Percentiles rank a stretch among this genome's conserved stretches.
Evolutionary conservation across 2,329 filamentous ascomycete species (phyloP).

Genomic region (Ceratocystiopsis sp.): DNA sequence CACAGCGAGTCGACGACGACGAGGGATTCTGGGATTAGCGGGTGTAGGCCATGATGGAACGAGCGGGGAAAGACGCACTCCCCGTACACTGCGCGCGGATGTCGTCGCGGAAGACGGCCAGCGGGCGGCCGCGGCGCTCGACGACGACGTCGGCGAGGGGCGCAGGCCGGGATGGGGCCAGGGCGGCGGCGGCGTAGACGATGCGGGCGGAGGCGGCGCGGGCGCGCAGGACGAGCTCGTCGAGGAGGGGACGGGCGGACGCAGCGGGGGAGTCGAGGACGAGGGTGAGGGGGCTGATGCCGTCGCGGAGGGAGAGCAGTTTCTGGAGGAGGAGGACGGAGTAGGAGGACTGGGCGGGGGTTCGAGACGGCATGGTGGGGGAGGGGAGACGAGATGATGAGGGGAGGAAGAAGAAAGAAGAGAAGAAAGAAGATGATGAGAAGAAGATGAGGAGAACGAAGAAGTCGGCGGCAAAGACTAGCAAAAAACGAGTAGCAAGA

Average conservation of each 20-base stretch:
- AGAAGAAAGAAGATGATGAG: neutral
- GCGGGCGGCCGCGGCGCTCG: constrained; percentile 40
- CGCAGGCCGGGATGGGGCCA: constrained; percentile 52
- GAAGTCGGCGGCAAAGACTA: neutral
- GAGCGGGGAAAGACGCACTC: too few relatives aligned
- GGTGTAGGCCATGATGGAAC: too few relatives aligned
- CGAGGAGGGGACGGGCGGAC: constrained; percentile 49
- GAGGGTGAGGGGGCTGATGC: constrained; percentile 71
- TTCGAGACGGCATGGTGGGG: constrained; percentile 10
- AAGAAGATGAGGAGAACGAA: neutral
- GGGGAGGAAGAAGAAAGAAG: neutral
- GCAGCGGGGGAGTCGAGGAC: constrained; percentile 77
- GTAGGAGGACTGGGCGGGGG: constrained; percentile 12
- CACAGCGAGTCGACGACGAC: constrained; percentile 71
- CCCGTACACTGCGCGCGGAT: constrained; percentile 19
- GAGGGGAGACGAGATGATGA: neutral
- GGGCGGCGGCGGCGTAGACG: constrained; percentile 49
- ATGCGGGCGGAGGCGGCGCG: constrained; percentile 55
- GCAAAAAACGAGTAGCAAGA: too few relatives aligned
- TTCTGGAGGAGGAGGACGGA: constrained; percentile 14
- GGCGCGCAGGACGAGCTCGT: constrained; percentile 59
- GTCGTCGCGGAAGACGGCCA: constrained; percentile 40
- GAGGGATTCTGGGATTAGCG: constrained; percentile 26
- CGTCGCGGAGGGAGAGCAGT: constrained; percentile 12
- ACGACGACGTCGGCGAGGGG: constrained; percentile 51